These are phyloP conservation scores for Pleurotus citrinopileatus DNA, from an alignment of 768 basidiomycete species.

Conservation along the genomic window DNA sequence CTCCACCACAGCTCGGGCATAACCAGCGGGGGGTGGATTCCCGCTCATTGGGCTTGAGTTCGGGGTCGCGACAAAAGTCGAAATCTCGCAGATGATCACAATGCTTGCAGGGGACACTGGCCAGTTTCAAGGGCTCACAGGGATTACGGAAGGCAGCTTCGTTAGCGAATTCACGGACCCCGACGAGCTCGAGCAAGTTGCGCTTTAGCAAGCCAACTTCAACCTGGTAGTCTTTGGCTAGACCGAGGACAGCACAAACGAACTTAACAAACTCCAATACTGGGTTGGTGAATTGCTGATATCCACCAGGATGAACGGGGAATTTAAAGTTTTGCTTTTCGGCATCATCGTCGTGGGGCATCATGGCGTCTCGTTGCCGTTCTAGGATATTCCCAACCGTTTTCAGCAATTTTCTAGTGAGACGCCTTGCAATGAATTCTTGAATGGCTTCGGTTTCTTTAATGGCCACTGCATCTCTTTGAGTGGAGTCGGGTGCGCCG, in stretches of 20 bases:
- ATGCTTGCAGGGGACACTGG: conserved; percentile 84
- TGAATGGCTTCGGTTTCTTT: conserved; percentile 67
- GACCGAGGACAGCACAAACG: conserved; percentile 73
- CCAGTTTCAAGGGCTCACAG: conserved; percentile 81
- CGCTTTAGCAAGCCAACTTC: conserved; percentile 89
- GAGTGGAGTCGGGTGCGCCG: conserved; percentile 61
- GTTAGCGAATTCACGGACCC: conserved; percentile 80
- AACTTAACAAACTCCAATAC: conserved; percentile 89
- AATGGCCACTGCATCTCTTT: conserved; percentile 62
- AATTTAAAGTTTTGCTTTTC: conserved; percentile 63
- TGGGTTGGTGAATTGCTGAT: conserved; percentile 76
- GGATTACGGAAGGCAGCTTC: conserved; percentile 90
- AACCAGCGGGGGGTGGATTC: conserved; percentile 59
- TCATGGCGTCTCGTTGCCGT: conserved; percentile 55
- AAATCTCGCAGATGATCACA: conserved; percentile 88
- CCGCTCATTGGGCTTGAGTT: conserved; percentile 62
- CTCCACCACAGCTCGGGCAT: conserved; percentile 71
- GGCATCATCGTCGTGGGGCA: conserved; percentile 40
- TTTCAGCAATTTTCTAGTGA: conserved; percentile 80
- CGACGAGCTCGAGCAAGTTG: conserved; percentile 84
- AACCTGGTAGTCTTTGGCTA: conserved; percentile 78
- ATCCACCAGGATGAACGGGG: conserved; percentile 83
- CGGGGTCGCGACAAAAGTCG: conserved; percentile 92
- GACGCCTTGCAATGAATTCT: conserved; percentile 74
- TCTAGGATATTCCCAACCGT: conserved; percentile 62